Conservation (phyloP, 1,284 basidiomycete species). For the Trichosporon sp. region DNA sequence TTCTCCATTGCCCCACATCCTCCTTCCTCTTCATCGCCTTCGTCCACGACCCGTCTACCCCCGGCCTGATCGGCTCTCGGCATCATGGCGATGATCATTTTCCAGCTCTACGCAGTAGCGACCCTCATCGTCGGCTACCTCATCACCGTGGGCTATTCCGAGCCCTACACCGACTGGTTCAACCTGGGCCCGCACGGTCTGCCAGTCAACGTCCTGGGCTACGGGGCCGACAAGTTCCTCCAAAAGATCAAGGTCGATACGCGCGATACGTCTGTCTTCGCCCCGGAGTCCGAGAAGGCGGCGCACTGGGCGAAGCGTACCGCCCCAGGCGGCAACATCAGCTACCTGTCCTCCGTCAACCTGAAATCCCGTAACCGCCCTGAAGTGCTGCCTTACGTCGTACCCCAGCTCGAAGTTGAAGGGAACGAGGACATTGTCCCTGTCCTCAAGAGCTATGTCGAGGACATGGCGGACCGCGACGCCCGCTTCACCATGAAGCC, state of each 20-base stretch:
- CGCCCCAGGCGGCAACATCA: background rate
- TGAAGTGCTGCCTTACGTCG: constrained; percentile 7
- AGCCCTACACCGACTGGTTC: constrained; percentile 4
- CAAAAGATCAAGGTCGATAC: background rate
- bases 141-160: constrained; percentile 3
- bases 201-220: background rate
- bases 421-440: background rate
- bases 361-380: background rate
- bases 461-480: constrained; percentile 14
- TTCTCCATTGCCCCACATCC: background rate
- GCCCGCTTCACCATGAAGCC: background rate
- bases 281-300: background rate
- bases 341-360: background rate
- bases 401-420: constrained; percentile 14
- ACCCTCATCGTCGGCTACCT: constrained; percentile 9
- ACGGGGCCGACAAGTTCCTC: background rate
- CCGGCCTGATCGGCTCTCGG: background rate
- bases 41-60: too few relatives aligned
- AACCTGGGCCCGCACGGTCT: constrained; percentile 3
- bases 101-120: background rate
- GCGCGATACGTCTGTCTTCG: background rate
- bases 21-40: too few relatives aligned
- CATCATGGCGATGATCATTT: background rate
- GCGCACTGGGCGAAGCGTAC: constrained; percentile 1
- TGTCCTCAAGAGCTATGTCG: constrained; percentile 1